These are phyloP conservation scores for Pythium scleroteichum DNA, from an alignment of 352 stramenopile species.

Conservation along the genomic window DNA sequence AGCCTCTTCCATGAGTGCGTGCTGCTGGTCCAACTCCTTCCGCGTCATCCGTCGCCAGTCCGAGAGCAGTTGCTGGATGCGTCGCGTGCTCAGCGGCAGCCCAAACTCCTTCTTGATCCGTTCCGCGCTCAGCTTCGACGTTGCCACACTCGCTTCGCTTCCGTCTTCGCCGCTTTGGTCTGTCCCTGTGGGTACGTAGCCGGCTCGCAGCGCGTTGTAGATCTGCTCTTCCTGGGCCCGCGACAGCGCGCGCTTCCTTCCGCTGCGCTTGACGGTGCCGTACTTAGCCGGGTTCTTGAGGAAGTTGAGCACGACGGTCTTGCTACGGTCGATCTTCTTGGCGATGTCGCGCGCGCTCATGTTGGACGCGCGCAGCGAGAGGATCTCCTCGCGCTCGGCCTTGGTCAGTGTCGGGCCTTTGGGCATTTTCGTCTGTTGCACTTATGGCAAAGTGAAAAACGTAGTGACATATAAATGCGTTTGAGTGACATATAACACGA, in stretches of 20 bases:
- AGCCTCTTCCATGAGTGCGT: slow-evolving; percentile 24
- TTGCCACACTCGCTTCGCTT: background rate
- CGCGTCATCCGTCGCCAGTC: slow-evolving; percentile 42
- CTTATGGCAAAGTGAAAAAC: background rate
- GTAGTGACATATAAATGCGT: slow-evolving; percentile 13
- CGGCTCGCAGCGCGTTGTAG: slow-evolving; percentile 31
- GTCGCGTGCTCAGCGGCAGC: slow-evolving; percentile 51
- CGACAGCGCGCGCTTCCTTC: slow-evolving; percentile 48
- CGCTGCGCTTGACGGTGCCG: slow-evolving; percentile 51
- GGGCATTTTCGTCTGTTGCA: slow-evolving; percentile 38
- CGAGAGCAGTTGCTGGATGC: slow-evolving; percentile 58
- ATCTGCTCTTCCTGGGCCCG: slow-evolving; percentile 45
- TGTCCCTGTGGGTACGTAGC: background rate
- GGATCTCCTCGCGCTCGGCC: slow-evolving; percentile 50
- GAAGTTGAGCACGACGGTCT: slow-evolving; percentile 65
- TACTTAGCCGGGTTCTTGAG: slow-evolving; percentile 48
- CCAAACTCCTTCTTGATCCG: slow-evolving; percentile 50
- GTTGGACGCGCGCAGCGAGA: slow-evolving; percentile 36
- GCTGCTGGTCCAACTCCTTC: slow-evolving; percentile 30
- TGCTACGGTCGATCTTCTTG: slow-evolving; percentile 47
- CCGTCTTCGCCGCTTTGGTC: background rate
- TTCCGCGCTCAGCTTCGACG: slow-evolving; percentile 43
- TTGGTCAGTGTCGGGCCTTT: slow-evolving; percentile 42
- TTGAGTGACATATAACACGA: slow-evolving; percentile 15
- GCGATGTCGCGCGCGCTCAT: slow-evolving; percentile 53